A percentile compares a stretch with the other conserved stretches of the same genome.
These are phyloP conservation scores for Ormosia semicastrata DNA, from an alignment of 306 rosid genomes.

Conservation along the genomic window DNA sequence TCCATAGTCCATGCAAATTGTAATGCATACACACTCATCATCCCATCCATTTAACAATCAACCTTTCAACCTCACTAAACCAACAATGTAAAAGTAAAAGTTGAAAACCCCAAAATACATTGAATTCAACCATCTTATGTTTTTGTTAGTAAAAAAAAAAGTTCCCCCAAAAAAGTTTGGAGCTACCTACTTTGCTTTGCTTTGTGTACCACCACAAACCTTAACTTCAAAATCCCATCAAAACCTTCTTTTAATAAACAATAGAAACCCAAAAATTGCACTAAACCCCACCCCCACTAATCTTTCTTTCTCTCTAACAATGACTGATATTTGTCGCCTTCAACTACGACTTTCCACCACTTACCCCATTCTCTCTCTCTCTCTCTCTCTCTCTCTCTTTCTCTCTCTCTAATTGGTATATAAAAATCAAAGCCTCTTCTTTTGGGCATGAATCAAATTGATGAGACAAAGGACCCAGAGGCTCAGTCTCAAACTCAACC, in stretches of 20 bases:
- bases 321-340: slow-evolving; percentile 71
- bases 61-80: neutral
- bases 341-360: slow-evolving; percentile 80
- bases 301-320: slow-evolving; percentile 31
- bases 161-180: neutral
- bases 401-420: slow-evolving; percentile 22
- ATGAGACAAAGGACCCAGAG: slow-evolving; percentile 39
- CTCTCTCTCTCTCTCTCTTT: no score
- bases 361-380: neutral
- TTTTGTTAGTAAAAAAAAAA: neutral
- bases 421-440: slow-evolving; percentile 46
- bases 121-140: neutral
- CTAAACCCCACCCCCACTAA: no score
- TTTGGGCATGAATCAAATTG: slow-evolving; percentile 53
- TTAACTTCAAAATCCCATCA: no score
- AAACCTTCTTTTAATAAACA: no score
- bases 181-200: neutral
- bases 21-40: neutral
- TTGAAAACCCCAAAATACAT: neutral
- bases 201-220: no score
- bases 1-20: no score
- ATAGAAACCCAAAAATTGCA: no score
- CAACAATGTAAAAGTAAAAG: neutral
- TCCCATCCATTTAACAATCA: neutral
- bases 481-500: slow-evolving; percentile 22